Evolutionary conservation across 192 early-diverging fungal species (phyloP).

Genomic region (Physocladia obscura): DNA sequence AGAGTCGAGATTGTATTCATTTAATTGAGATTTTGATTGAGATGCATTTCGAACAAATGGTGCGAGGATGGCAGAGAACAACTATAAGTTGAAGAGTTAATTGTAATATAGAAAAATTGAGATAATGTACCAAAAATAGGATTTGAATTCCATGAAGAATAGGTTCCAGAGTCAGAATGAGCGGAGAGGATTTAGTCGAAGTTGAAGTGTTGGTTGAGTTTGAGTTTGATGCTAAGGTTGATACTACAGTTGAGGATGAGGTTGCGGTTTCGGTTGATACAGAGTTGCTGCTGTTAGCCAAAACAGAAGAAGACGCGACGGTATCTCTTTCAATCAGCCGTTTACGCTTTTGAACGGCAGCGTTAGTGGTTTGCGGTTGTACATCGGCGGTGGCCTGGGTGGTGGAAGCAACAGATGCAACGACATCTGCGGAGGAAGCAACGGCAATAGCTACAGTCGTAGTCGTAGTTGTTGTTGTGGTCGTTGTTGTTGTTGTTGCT

Average conservation of each 20-base stretch:
- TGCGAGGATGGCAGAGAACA: neutral
- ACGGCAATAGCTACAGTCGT: neutral
- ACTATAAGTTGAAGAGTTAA: neutral
- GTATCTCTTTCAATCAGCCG: neutral
- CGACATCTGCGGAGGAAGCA: too few relatives aligned
- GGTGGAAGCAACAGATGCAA: neutral
- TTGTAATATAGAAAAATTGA: neutral
- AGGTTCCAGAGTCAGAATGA: neutral
- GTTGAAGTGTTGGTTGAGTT: neutral
- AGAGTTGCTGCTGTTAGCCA: neutral
- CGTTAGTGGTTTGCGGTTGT: neutral
- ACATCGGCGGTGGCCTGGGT: neutral
- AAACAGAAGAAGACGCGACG: neutral
- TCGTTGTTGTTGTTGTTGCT: neutral
- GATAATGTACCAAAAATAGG: neutral
- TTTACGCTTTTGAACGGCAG: too few relatives aligned
- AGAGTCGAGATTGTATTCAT: neutral
- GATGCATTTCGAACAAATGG: neutral
- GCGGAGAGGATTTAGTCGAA: neutral
- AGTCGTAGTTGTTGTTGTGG: neutral
- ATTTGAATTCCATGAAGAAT: neutral
- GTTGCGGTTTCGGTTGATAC: neutral
- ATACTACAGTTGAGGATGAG: neutral
- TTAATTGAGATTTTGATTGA: too few relatives aligned
- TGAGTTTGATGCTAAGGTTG: neutral